phyloP scores from a whole-genome alignment of 2,329 filamentous ascomycete genomes.

The Stagonosporopsis cucurbitacearum region DNA sequence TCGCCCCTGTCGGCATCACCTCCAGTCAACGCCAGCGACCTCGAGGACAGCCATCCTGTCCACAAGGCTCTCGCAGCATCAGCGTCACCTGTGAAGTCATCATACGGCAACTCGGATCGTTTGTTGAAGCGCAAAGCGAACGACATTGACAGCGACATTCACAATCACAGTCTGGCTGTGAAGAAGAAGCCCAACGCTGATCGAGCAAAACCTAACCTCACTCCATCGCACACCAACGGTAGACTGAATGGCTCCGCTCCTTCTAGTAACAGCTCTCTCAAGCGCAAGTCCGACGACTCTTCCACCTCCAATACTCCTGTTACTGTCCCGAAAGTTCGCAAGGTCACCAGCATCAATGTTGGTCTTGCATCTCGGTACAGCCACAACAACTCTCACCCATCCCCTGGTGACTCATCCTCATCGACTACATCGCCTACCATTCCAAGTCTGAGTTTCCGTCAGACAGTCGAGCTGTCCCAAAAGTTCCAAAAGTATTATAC shows the following conservation, averaged over 20 bases:
- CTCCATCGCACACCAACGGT: conserved; percentile 39
- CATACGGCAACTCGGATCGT: conserved; percentile 42
- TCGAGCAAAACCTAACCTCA: conserved; percentile 38
- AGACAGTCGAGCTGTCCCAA: conserved; percentile 55
- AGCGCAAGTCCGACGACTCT: conserved; percentile 55
- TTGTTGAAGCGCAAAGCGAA: conserved; percentile 52
- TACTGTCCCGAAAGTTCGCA: conserved; percentile 39
- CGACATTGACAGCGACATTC: conserved; percentile 46
- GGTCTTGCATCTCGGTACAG: conserved; percentile 46
- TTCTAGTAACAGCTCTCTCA: conserved; percentile 44
- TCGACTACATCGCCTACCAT: conserved; percentile 44
- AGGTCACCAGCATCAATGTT: conserved; percentile 45
- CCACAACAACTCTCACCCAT: conserved; percentile 40
- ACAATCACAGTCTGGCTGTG: conserved; percentile 43
- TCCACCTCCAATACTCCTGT: conserved; percentile 40
- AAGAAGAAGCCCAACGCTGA: conserved; percentile 48
- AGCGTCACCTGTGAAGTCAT: conserved; percentile 43
- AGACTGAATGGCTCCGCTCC: conserved; percentile 38
- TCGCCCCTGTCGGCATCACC: conserved; percentile 68
- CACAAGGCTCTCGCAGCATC: conserved; percentile 47
- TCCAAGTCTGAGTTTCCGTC: conserved; percentile 50
- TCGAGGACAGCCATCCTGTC: conserved; percentile 54
- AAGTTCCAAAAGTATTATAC: conserved; percentile 66
- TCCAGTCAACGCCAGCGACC: conserved; percentile 66
- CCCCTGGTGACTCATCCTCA: conserved; percentile 44